phyloP scores from a whole-genome alignment of 768 basidiomycete genomes.

The Gymnopilus junonius region DNA sequence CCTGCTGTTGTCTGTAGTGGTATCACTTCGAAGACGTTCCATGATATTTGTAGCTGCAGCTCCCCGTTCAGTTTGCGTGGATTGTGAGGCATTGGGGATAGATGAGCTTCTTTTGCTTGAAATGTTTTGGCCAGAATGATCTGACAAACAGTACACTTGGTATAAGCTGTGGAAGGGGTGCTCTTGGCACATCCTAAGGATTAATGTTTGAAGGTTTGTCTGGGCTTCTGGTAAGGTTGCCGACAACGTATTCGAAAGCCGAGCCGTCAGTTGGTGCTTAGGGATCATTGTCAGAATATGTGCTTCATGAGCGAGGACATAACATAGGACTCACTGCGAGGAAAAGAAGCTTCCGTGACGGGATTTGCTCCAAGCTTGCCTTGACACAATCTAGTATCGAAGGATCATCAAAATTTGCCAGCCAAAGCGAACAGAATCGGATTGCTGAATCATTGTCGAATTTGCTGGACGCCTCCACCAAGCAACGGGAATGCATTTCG shows the following conservation, averaged over 20 bases:
- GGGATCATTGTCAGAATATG: conserved; percentile 3
- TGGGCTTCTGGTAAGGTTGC: conserved; percentile 47
- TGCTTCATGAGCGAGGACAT: not conserved
- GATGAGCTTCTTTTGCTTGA: conserved; percentile 50
- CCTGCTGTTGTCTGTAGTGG: conserved; percentile 34
- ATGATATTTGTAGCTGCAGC: conserved; percentile 70
- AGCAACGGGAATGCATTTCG: conserved; percentile 82
- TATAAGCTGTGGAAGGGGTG: conserved; percentile 96
- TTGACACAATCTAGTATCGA: conserved; percentile 48
- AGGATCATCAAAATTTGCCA: conserved; percentile 77
- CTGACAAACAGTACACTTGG: conserved; percentile 79
- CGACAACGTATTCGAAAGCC: conserved; percentile 57
- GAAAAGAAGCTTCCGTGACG: conserved; percentile 89
- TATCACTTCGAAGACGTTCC: conserved; percentile 50
- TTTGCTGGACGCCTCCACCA: conserved; percentile 70
- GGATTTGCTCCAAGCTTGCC: conserved; percentile 59
- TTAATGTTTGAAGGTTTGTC: conserved; percentile 59
- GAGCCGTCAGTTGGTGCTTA: conserved; percentile 90
- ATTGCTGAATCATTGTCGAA: conserved; percentile 82
- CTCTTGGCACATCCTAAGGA: conserved; percentile 80
- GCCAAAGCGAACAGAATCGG: conserved; percentile 90
- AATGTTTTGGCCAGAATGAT: conserved; percentile 18
- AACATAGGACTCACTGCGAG: conserved; percentile 53
- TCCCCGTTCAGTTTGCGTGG: conserved; percentile 62
- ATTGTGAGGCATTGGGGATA: conserved; percentile 50